phyloP scores from a whole-genome alignment of 2,329 filamentous ascomycete genomes.

The Hypoxylon sp. region DNA sequence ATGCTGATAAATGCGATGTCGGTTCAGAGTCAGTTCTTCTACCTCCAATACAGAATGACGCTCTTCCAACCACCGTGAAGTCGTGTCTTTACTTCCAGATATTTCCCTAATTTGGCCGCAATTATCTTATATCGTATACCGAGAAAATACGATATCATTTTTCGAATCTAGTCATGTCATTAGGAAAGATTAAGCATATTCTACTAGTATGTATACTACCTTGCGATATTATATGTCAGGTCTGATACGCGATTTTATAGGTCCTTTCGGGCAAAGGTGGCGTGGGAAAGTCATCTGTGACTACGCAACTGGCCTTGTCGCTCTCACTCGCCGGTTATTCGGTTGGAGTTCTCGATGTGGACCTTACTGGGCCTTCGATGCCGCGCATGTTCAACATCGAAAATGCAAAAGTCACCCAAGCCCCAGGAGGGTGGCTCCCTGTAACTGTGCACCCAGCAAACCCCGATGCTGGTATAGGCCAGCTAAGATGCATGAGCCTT shows the following conservation, averaged over 20 bases:
- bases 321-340: conserved; percentile 86
- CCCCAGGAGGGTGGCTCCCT: conserved; percentile 91
- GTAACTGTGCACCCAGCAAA: conserved; percentile 80
- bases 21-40: conserved; percentile 26
- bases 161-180: conserved; percentile 64
- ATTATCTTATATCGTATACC: conserved; percentile 8
- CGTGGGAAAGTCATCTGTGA: conserved; percentile 98
- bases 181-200: conserved; percentile 79
- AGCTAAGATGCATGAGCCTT: conserved; percentile 87
- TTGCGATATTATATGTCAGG: conserved; percentile 7
- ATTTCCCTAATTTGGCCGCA: neutral
- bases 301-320: conserved; percentile 92
- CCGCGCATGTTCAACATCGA: conserved; percentile 94
- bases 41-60: conserved; percentile 31
- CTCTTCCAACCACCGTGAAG: conserved; percentile 38
- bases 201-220: conserved; percentile 68
- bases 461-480: conserved; percentile 64
- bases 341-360: conserved; percentile 94
- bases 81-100: conserved; percentile 4
- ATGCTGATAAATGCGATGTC: conserved; percentile 43
- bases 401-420: conserved; percentile 87
- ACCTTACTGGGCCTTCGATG: conserved; percentile 95
- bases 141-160: neutral
- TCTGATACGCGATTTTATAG: conserved; percentile 50
- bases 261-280: conserved; percentile 97